Evolutionary conservation across 805 yeast species (phyloP).

Genomic region (Vanderwaltozyma verrucispora): DNA sequence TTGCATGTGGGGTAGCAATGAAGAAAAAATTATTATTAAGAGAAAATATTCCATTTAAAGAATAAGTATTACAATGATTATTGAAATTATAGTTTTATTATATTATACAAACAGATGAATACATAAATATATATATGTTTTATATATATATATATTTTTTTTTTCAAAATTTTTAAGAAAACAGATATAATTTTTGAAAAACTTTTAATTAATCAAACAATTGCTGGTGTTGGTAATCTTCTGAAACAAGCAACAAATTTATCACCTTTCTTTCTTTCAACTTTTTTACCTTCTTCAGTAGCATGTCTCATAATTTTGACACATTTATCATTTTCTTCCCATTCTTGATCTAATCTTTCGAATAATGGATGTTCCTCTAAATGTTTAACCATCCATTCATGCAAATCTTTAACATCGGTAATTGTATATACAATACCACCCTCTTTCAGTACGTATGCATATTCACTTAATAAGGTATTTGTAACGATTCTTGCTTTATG

Average conservation of each 20-base stretch:
- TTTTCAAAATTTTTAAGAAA: no score
- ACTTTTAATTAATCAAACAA: no score
- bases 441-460: conserved; percentile 78
- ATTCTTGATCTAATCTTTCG: conserved; percentile 64
- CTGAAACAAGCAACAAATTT: conserved; percentile 84
- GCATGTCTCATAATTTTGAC: conserved; percentile 79
- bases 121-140: background rate
- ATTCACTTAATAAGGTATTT: conserved; percentile 77
- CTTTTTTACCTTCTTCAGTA: conserved; percentile 98
- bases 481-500: conserved; percentile 96
- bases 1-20: conserved; percentile 30
- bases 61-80: no score
- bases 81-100: background rate
- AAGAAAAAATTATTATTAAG: conserved; percentile 22
- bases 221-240: conserved; percentile 53
- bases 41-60: conserved; percentile 5
- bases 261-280: conserved; percentile 76
- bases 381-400: conserved; percentile 93
- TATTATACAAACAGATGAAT: background rate
- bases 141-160: background rate
- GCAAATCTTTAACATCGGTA: conserved; percentile 90
- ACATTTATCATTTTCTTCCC: conserved; percentile 74
- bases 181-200: no score
- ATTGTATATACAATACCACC: conserved; percentile 90
- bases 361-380: conserved; percentile 85